These are phyloP conservation scores for Melanomma pulvis-pyrius DNA, from an alignment of 495 filamentous ascomycete species.

Conservation along the genomic window DNA sequence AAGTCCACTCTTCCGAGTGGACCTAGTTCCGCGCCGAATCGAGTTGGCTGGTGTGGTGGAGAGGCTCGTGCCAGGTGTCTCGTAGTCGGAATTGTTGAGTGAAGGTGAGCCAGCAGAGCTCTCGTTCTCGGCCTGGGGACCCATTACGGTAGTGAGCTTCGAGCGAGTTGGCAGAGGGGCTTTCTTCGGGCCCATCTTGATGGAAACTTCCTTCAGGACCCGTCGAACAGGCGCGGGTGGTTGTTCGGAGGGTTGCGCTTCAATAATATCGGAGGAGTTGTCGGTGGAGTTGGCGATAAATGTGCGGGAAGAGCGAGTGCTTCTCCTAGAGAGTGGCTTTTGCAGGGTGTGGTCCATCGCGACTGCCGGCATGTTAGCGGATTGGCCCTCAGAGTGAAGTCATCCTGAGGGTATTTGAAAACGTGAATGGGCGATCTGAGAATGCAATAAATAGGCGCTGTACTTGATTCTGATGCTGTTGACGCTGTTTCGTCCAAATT, in stretches of 20 bases:
- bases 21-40: conserved; percentile 38
- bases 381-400: not conserved
- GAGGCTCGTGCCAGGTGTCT: conserved; percentile 78
- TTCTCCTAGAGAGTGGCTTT: not conserved
- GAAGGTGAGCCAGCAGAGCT: conserved; percentile 43
- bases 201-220: conserved; percentile 28
- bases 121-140: conserved; percentile 9
- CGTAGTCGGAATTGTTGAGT: conserved; percentile 59
- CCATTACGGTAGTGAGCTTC: conserved; percentile 8
- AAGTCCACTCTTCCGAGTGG: conserved; percentile 35
- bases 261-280: conserved; percentile 7
- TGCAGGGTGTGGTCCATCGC: not conserved
- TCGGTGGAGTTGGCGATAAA: conserved; percentile 28
- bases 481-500: not conserved
- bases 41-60: conserved; percentile 58
- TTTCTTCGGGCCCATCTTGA: conserved; percentile 20
- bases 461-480: not conserved
- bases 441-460: not conserved
- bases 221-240: conserved; percentile 12
- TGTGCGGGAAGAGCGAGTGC: conserved; percentile 35
- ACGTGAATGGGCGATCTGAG: not conserved
- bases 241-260: not conserved
- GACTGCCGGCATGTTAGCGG: conserved; percentile 5
- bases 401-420: not conserved
- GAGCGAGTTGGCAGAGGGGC: not conserved